Base-by-base conservation (phyloP, 2,329 filamentous ascomycete species). In the Aspergillus vadensis region DNA sequence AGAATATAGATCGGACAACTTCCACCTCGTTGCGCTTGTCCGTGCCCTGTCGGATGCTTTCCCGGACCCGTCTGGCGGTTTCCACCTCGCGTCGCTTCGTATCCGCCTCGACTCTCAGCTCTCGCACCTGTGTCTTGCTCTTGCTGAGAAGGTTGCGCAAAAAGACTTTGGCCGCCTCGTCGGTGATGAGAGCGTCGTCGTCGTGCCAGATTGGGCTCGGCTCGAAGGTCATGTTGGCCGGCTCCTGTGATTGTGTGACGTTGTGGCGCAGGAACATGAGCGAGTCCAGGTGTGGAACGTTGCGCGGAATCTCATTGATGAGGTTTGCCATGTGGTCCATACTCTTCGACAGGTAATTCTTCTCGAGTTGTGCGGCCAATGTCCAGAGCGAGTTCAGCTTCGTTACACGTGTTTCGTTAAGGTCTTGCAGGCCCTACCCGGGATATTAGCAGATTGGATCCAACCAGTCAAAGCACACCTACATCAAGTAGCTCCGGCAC, bases 191-290 rank as follows among this genome's bases (percentile, higher is more conserved):
- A 21, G 84, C 79, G 60, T 90, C 91, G 69, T 97, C 92, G 69
- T 99, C 96, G 70, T 97, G 90, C 95, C 96, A 99, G 27, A 99
- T 90, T 0, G 95, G 94, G 73, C 93, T 97, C 1, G 95, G 90
- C 76, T 99, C 95, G 69, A 99, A 99, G 10, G 80, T 81, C 76
- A 95, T 91, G 77, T 97, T 90, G 0, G 85, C 71, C 0, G 95
- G 95, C 71, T 98, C 94, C 70, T 92, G 88, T 83, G 91, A 96
- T 55, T 85, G 80, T 23, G 86, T 85, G 68, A 91, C 87, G 72
- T 99, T 99, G 80, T 99, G 95, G 63, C 90, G 88, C 59, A 96
- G 88, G 76, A 97, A 99, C 95, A 99, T 99, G 84, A 97, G 91
- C 19, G 92, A 96, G 77, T 99, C 96, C 43, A 99, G 84, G 49